phyloP scores from a whole-genome alignment of 2,329 filamentous ascomycete species.

The Sphaerostilbella broomeana region DNA sequence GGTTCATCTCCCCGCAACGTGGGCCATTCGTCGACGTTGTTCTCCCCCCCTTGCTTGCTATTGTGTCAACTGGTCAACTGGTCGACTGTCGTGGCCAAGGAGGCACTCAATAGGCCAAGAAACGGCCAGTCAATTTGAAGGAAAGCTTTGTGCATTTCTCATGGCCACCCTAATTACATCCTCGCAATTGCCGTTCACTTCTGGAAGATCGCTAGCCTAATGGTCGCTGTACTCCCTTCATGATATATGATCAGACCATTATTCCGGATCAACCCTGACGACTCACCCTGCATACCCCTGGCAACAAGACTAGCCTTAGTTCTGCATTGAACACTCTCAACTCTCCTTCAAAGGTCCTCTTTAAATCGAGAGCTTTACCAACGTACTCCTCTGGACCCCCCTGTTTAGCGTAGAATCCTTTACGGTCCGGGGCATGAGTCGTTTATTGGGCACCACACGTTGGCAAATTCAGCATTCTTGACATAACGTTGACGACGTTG shows the following conservation, averaged over 20 bases:
- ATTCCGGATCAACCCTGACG: background rate
- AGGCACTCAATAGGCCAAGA: constrained; percentile 5
- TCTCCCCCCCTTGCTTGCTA: constrained; percentile 1
- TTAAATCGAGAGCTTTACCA: background rate
- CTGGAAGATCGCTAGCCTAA: background rate
- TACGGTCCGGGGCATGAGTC: background rate
- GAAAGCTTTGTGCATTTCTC: background rate
- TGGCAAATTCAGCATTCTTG: background rate
- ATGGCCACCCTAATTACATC: constrained; percentile 2
- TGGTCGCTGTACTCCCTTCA: constrained; percentile 1
- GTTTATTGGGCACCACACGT: background rate
- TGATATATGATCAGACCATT: background rate
- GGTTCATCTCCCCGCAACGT: constrained; percentile 11
- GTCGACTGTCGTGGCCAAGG: constrained; percentile 2
- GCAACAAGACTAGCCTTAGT: background rate
- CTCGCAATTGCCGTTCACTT: constrained; percentile 4
- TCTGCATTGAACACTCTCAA: background rate
- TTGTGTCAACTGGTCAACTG: constrained; percentile 8
- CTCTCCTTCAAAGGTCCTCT: background rate
- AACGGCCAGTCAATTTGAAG: constrained; percentile 3
- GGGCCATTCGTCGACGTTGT: constrained; percentile 8
- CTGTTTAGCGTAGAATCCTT: background rate
- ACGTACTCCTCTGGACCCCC: background rate
- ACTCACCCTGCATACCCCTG: background rate
- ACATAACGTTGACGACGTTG: too few relatives aligned